Percentiles rank a stretch among this genome's conserved stretches.
phyloP scores from a whole-genome alignment of 257 asterid species.

The Solanum neorickii region DNA sequence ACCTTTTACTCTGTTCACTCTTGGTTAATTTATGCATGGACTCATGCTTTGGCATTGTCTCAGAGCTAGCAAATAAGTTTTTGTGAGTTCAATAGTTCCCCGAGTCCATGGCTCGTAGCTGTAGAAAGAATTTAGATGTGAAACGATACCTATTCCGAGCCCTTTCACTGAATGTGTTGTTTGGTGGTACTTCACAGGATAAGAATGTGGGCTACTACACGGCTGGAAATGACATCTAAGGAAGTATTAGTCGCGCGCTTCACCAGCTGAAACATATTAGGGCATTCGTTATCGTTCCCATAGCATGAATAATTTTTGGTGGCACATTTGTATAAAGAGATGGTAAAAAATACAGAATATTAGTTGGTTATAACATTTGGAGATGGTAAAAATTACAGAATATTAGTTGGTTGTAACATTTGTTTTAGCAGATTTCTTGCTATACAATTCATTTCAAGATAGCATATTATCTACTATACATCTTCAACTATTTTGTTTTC shows the following conservation, averaged over 20 bases:
- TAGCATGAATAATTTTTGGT: not conserved
- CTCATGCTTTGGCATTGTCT: not conserved
- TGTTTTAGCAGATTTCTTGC: not conserved
- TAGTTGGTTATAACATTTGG: not conserved
- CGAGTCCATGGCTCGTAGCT: not conserved
- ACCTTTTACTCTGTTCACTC: not conserved
- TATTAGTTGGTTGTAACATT: not conserved
- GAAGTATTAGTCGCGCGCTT: not conserved
- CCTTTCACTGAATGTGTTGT: not conserved
- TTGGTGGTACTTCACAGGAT: constrained; percentile 29
- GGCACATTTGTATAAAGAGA: not conserved
- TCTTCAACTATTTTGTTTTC: not conserved
- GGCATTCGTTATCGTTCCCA: not conserved
- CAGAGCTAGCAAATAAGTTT: not conserved
- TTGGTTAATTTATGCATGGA: not conserved
- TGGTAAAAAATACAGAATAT: not conserved
- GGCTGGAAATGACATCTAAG: constrained; percentile 11
- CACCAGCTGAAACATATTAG: not conserved
- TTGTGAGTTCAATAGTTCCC: not conserved
- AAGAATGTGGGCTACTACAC: constrained; percentile 55
- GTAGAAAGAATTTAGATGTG: not conserved
- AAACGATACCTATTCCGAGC: not conserved
- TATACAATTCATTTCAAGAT: not conserved
- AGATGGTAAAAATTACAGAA: not conserved
- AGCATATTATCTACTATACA: not conserved